A percentile compares a stretch with the other conserved stretches of the same genome.
phyloP scores from a whole-genome alignment of 352 stramenopile species.

The Pythium brassicae region DNA sequence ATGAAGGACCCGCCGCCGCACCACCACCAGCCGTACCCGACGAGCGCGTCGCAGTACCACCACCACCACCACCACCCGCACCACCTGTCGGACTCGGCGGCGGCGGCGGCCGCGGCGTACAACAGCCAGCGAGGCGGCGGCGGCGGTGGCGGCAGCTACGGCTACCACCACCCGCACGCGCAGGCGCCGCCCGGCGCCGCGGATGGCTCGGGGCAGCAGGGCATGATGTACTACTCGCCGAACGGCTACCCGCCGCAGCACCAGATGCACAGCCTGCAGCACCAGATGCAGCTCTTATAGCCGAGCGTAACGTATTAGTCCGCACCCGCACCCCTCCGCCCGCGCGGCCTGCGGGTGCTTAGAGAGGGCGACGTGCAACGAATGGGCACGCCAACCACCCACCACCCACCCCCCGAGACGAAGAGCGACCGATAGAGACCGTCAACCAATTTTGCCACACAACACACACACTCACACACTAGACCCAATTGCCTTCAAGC shows the following conservation, averaged over 20 bases:
- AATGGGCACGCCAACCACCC: not conserved
- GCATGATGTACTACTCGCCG: conserved; percentile 73
- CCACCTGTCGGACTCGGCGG: conserved; percentile 61
- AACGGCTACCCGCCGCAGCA: conserved; percentile 50
- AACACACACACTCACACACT: not conserved
- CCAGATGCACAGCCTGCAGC: conserved; percentile 71
- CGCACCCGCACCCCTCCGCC: not conserved
- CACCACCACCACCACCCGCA: conserved; percentile 62
- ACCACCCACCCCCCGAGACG: not conserved
- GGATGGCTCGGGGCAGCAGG: conserved; percentile 20
- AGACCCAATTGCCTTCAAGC: not conserved
- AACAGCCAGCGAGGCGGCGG: conserved; percentile 32
- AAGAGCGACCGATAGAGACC: not conserved
- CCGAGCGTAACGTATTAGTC: conserved; percentile 23
- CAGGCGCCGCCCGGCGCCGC: conserved; percentile 18
- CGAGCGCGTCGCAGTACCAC: conserved; percentile 55
- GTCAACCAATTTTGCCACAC: conserved; percentile 3
- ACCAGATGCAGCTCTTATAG: conserved; percentile 79
- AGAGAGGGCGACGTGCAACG: conserved; percentile 3
- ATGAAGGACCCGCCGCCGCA: conserved; percentile 51
- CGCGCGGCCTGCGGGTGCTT: too few relatives aligned
- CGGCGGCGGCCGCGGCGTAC: conserved; percentile 44
- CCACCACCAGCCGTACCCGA: conserved; percentile 48
- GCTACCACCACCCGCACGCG: conserved; percentile 49
- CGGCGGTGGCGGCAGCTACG: conserved; percentile 18